These are phyloP conservation scores for Gossypium aridum DNA, from an alignment of 441 rosid genomes.

Conservation along the genomic window DNA sequence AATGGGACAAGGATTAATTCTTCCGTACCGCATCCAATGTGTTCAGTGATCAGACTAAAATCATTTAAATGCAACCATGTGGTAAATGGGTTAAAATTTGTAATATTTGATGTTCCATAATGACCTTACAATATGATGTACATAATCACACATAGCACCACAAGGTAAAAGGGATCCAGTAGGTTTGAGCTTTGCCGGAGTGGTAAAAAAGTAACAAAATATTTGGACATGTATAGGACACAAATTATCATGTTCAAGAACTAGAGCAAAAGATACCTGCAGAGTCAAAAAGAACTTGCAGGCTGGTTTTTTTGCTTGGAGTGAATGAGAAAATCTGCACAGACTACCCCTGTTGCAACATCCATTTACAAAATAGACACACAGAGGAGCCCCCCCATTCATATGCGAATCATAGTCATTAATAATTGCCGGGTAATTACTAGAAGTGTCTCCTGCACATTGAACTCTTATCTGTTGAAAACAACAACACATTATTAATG, in stretches of 20 bases:
- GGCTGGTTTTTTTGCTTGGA: constrained; percentile 46
- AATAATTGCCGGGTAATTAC: constrained; percentile 20
- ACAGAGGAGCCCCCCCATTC: constrained; percentile 30
- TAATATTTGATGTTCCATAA: neutral
- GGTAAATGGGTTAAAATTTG: neutral
- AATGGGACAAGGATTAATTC: neutral
- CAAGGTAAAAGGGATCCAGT: neutral
- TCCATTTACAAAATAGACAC: constrained; percentile 68
- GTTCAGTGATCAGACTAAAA: neutral
- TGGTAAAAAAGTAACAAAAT: neutral
- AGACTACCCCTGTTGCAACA: constrained; percentile 61
- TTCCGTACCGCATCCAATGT: neutral
- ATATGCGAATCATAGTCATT: constrained; percentile 23
- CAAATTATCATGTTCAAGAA: neutral
- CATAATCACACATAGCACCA: neutral
- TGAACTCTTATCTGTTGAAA: constrained; percentile 51
- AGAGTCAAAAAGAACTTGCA: constrained; percentile 69
- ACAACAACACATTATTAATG: constrained; percentile 14
- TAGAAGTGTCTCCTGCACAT: constrained; percentile 21
- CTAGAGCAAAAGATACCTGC: constrained; percentile 43
- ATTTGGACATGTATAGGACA: neutral
- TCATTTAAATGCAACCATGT: neutral
- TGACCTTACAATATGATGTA: neutral
- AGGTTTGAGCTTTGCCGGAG: constrained; percentile 1
- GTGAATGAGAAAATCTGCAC: constrained; percentile 67